Evolutionary conservation across 805 yeast species (phyloP).

Genomic region (Yueomyces sp.): DNA sequence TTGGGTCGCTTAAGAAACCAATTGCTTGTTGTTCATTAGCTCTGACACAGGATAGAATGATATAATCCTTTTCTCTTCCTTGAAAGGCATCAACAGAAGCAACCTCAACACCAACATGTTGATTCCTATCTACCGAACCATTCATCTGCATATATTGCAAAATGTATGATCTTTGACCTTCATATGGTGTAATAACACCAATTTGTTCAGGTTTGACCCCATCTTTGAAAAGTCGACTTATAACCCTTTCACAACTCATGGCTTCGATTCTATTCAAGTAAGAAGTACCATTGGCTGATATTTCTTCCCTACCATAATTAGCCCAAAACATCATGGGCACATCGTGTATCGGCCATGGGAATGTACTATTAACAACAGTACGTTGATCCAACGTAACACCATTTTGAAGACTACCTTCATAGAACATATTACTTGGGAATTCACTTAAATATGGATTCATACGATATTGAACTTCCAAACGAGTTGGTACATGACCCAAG

Average conservation of each 20-base stretch:
- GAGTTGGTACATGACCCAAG: conserved; percentile 71
- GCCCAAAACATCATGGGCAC: conserved; percentile 97
- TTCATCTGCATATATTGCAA: conserved; percentile 65
- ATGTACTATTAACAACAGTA: conserved; percentile 36
- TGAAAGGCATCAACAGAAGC: conserved; percentile 98
- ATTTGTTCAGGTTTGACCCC: conserved; percentile 73
- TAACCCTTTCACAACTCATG: conserved; percentile 68
- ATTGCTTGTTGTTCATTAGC: conserved; percentile 62
- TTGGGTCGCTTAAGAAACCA: conserved; percentile 74
- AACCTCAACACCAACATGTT: conserved; percentile 66
- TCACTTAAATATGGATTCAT: conserved; percentile 86
- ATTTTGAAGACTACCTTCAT: conserved; percentile 83
- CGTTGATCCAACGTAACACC: conserved; percentile 78
- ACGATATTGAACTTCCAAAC: conserved; percentile 87
- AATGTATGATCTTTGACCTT: conserved; percentile 80
- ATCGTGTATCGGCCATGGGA: conserved; percentile 85
- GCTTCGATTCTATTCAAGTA: conserved; percentile 82
- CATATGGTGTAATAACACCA: conserved; percentile 90
- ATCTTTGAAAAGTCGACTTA: conserved; percentile 58
- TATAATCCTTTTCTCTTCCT: conserved; percentile 93
- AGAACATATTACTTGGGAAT: conserved; percentile 82
- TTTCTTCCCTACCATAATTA: conserved; percentile 77
- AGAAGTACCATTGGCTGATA: conserved; percentile 69
- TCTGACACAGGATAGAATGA: conserved; percentile 89
- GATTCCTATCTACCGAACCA: conserved; percentile 50